Evolutionary conservation across 2,329 filamentous ascomycete genomes (phyloP), one percentile per base, ranked within the genome.

Genomic region (Fusarium sulawesiense): DNA sequence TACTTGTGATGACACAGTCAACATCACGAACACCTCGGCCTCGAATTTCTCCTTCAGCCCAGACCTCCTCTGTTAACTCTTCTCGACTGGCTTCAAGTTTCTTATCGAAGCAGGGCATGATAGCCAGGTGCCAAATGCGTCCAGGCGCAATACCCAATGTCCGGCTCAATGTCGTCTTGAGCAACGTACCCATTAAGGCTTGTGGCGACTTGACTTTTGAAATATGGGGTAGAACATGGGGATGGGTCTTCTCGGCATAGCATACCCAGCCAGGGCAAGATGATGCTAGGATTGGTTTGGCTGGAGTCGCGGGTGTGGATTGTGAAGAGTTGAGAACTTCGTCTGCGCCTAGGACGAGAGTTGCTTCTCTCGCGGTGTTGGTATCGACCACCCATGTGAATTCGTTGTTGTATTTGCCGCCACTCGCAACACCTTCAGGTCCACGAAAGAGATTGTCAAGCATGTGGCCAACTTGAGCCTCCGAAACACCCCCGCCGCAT

Each of bases 91-190:
- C 96, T 82, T 99, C 96, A 29, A 99, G 87, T 80, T 99, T 99
- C 84, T 99, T 99, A 80, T 99, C 96, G 79, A 99, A 98, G 80
- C 96, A 99, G 21, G 96, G 96, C 96, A 99, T 99, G 47, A 99
- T 86, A 14, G 95, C 93, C 56, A 98, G 81, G 80, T 98, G 95
- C 93, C 95, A 99, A 78, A 99, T 94, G 72, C 90, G 89, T 68
- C 91, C 89, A 0, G 94, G 92, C 1, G 91, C 80, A 50, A 98
- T 89, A 34, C 88, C 88, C 66, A 94, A 86, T 55, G 84, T 86
- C 71, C 88, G 89, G 79, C 92, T 93, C 37, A 99, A 82, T 1
- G 92, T 88, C 1, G 93, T 95, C 81, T 99, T 99, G 58, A 99
- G 79, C 44, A 98, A 85, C 0, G 94, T 98, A 14, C 96, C 96